Percentiles rank a stretch among this genome's conserved stretches.
These are phyloP conservation scores for Myrica gale DNA, from an alignment of 306 rosid genomes.

Conservation along the genomic window DNA sequence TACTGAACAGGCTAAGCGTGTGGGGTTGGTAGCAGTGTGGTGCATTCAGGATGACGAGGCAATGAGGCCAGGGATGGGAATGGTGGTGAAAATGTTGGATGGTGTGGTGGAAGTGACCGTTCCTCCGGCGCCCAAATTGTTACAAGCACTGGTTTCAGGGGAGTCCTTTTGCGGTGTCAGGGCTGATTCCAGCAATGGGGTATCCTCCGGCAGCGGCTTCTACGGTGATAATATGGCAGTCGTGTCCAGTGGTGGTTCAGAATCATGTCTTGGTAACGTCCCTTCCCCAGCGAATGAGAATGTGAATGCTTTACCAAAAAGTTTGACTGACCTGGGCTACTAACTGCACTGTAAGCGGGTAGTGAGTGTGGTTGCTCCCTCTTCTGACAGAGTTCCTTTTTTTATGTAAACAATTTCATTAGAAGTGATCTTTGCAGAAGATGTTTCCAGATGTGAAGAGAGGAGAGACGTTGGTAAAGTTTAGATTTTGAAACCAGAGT, in stretches of 20 bases:
- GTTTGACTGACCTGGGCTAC: conserved; percentile 18
- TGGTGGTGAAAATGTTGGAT: conserved; percentile 81
- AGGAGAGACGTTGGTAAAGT: not conserved
- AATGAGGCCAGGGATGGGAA: conserved; percentile 69
- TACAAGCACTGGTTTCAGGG: conserved; percentile 76
- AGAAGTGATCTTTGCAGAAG: not conserved
- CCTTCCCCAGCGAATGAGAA: conserved; percentile 43
- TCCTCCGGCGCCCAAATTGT: conserved; percentile 74
- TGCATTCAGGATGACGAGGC: conserved; percentile 86
- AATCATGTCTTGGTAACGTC: conserved; percentile 44
- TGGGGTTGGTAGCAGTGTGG: conserved; percentile 78
- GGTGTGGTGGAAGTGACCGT: conserved; percentile 58
- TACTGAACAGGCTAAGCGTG: conserved; percentile 56
- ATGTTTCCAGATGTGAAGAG: not conserved
- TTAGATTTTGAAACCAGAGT: not conserved
- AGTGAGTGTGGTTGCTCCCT: not conserved
- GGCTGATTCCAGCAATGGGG: conserved; percentile 39
- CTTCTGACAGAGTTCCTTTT: not conserved
- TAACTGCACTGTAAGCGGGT: conserved; percentile 28
- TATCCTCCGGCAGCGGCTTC: conserved; percentile 35
- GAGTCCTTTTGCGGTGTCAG: conserved; percentile 65
- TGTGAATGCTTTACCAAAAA: conserved; percentile 31
- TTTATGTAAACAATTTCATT: not conserved
- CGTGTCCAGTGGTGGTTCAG: conserved; percentile 49
- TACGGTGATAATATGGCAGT: conserved; percentile 39